A percentile compares a stretch with the other conserved stretches of the same genome.
phyloP scores from a whole-genome alignment of 768 basidiomycete species.

The Podaxis sp. region DNA sequence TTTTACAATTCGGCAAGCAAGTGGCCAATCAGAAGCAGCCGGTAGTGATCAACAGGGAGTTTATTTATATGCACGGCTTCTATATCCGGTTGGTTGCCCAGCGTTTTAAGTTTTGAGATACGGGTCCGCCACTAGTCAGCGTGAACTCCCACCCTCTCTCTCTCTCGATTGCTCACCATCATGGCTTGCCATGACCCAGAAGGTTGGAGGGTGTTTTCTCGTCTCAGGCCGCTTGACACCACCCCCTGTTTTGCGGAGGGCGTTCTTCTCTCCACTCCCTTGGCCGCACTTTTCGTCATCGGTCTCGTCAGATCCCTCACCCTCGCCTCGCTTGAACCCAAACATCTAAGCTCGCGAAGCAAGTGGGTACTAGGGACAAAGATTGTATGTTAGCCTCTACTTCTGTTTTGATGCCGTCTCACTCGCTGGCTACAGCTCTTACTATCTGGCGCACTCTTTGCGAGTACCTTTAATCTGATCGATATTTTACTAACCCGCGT shows the following conservation, averaged over 20 bases:
- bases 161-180: slow-evolving; percentile 26
- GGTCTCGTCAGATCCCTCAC: slow-evolving; percentile 32
- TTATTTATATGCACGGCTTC: neutral
- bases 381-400: slow-evolving; percentile 44
- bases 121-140: neutral
- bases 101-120: neutral
- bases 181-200: slow-evolving; percentile 47
- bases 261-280: slow-evolving; percentile 49
- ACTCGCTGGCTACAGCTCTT: slow-evolving; percentile 33
- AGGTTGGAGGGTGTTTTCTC: slow-evolving; percentile 64
- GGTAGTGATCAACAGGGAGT: neutral
- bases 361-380: slow-evolving; percentile 53
- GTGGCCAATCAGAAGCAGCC: neutral
- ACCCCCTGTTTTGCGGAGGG: slow-evolving; percentile 83
- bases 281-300: slow-evolving; percentile 40
- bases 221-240: slow-evolving; percentile 61
- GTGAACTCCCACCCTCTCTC: neutral
- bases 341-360: slow-evolving; percentile 42
- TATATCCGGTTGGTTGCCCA: neutral
- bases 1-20: neutral
- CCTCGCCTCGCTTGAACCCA: slow-evolving; percentile 19
- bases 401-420: neutral
- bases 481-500: slow-evolving; percentile 31
- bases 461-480: slow-evolving; percentile 40
- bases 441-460: slow-evolving; percentile 39